Evolutionary conservation across 2,329 filamentous ascomycete genomes (phyloP).

Genomic region (Aaosphaeria pasadenensis): DNA sequence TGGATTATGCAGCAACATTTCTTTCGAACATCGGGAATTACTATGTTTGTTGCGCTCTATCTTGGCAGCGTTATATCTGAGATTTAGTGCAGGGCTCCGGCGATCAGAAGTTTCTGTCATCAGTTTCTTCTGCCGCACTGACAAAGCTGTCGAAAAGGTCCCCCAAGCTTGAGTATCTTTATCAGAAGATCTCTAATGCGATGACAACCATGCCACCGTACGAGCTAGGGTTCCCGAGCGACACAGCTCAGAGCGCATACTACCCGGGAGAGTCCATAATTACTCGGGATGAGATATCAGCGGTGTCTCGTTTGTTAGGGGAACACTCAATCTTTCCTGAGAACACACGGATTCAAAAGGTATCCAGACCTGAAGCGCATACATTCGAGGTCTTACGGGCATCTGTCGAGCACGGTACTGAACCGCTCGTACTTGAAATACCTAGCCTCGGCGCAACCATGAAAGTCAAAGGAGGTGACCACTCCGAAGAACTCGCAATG

Average conservation of each 20-base stretch:
- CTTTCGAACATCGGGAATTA: conserved; percentile 81
- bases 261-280: conserved; percentile 7
- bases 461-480: conserved; percentile 71
- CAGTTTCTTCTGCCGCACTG: conserved; percentile 26
- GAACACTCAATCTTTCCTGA: conserved; percentile 7
- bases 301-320: conserved; percentile 5
- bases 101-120: conserved; percentile 78
- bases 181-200: conserved; percentile 1
- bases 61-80: background rate
- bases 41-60: conserved; percentile 14
- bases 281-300: conserved; percentile 7
- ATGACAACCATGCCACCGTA: conserved; percentile 6
- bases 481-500: conserved; percentile 67
- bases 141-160: conserved; percentile 4
- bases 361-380: background rate
- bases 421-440: conserved; percentile 57
- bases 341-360: conserved; percentile 14
- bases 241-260: conserved; percentile 8
- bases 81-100: conserved; percentile 66
- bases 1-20: conserved; percentile 77
- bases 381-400: conserved; percentile 10
- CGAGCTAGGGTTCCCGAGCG: conserved; percentile 8
- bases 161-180: conserved; percentile 1
- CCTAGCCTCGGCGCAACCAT: conserved; percentile 60
- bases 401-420: conserved; percentile 64